Percentiles rank a stretch among this genome's conserved stretches.
These are phyloP conservation scores for Petasospora fabianii DNA, from an alignment of 1,139 yeast species.

Conservation along the genomic window DNA sequence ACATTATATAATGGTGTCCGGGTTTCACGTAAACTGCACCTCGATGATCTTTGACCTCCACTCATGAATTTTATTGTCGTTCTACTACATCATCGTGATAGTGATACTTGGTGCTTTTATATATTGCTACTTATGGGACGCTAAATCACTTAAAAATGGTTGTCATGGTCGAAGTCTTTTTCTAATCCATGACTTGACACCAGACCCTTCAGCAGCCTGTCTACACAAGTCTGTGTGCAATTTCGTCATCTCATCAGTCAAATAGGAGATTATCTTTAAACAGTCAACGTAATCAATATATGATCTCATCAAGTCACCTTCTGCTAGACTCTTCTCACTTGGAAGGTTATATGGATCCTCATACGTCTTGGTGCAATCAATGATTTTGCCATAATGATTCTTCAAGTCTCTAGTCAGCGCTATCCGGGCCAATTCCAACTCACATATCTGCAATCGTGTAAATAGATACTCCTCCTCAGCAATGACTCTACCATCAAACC, in stretches of 20 bases:
- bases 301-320: constrained; percentile 2
- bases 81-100: neutral
- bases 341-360: constrained; percentile 6
- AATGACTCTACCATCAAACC: neutral
- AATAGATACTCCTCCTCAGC: constrained; percentile 1
- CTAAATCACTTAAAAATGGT: too few species aligned
- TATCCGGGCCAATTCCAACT: constrained; percentile 10
- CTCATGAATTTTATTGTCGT: too few species aligned
- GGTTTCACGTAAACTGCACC: too few species aligned
- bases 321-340: constrained; percentile 1
- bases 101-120: neutral
- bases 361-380: neutral
- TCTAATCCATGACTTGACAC: neutral
- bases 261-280: constrained; percentile 2
- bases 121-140: too few species aligned
- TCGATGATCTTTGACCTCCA: too few species aligned
- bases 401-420: constrained; percentile 6
- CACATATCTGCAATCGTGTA: constrained; percentile 7
- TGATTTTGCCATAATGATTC: constrained; percentile 1
- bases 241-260: constrained; percentile 1
- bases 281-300: constrained; percentile 3
- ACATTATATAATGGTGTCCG: too few species aligned
- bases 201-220: too few species aligned
- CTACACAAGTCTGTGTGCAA: neutral
- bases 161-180: too few species aligned